Evolutionary conservation across 257 asterid genomes (phyloP).

Genomic region (Echium plantagineum): DNA sequence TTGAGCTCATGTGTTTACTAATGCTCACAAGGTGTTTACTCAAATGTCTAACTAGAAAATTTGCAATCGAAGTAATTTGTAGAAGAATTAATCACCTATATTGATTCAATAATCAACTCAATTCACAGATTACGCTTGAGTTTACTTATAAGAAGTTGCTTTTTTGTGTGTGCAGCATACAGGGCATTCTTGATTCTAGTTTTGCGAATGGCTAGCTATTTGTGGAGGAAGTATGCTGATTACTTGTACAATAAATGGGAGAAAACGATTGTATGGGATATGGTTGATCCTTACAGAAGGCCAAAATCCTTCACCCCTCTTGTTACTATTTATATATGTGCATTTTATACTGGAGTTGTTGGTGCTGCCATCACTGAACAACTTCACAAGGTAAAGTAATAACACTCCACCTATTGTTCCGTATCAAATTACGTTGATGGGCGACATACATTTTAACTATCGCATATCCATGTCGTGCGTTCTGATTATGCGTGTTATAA

Average conservation of each 20-base stretch:
- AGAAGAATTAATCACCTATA: not conserved
- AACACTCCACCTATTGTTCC: not conserved
- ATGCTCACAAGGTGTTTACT: constrained; percentile 15
- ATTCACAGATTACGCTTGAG: not conserved
- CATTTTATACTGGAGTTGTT: constrained; percentile 77
- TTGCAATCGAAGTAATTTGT: not conserved
- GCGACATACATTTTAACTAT: not conserved
- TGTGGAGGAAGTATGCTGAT: constrained; percentile 88
- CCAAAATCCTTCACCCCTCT: constrained; percentile 80
- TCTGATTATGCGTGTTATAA: not conserved
- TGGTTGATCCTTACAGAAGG: constrained; percentile 74
- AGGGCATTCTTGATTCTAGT: constrained; percentile 5
- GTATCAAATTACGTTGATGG: not conserved
- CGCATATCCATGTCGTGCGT: not conserved
- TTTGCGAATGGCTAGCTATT: constrained; percentile 43
- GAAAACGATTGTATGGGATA: constrained; percentile 79
- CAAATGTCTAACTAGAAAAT: constrained; percentile 13
- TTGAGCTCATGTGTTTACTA: no score
- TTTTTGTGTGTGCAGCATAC: constrained; percentile 7
- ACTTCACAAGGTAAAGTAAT: constrained; percentile 44
- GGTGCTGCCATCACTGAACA: constrained; percentile 88
- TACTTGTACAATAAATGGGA: constrained; percentile 66
- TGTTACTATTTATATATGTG: constrained; percentile 52
- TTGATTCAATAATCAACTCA: not conserved
- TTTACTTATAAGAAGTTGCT: constrained; percentile 1